Conservation (phyloP, 139 green algal species). For the Coelastrella sp. region DNA sequence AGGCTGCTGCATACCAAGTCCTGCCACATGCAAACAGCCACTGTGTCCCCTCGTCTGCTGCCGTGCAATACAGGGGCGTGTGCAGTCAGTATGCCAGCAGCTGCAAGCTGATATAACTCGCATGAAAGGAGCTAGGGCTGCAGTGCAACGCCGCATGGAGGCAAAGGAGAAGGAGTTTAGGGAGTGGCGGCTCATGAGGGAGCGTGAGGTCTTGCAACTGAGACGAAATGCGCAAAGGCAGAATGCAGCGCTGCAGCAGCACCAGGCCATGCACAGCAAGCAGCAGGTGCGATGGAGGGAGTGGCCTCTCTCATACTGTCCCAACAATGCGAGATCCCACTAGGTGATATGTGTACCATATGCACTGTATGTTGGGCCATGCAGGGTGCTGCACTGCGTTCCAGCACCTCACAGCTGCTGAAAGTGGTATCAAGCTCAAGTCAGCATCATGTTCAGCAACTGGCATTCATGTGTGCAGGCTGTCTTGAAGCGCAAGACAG, state of each 20-base stretch:
- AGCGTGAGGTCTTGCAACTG: constrained; percentile 66
- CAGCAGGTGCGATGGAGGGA: constrained; percentile 68
- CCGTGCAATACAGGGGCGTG: constrained; percentile 29
- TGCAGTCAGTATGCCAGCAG: constrained; percentile 55
- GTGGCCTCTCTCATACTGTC: not conserved
- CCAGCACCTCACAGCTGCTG: not conserved
- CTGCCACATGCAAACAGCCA: not conserved
- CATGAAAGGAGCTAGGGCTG: constrained; percentile 88
- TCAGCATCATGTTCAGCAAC: no score
- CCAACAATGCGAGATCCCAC: no score
- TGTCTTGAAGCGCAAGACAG: constrained; percentile 93
- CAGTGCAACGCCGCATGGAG: constrained; percentile 45
- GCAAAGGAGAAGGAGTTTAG: constrained; percentile 56
- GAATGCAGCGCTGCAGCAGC: constrained; percentile 68
- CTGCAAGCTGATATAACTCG: constrained; percentile 82
- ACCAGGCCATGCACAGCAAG: constrained; percentile 77
- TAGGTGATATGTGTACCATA: no score
- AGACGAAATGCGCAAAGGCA: constrained; percentile 40
- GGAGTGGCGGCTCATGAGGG: constrained; percentile 40
- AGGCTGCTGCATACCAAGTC: not conserved
- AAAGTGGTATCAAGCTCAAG: no score
- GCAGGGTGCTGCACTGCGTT: no score
- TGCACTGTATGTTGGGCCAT: no score
- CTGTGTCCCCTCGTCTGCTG: no score
- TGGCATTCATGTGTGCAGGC: constrained; percentile 52